Base-by-base conservation (phyloP, 164 flowering plant species). In the Chimonanthus salicifolius region DNA sequence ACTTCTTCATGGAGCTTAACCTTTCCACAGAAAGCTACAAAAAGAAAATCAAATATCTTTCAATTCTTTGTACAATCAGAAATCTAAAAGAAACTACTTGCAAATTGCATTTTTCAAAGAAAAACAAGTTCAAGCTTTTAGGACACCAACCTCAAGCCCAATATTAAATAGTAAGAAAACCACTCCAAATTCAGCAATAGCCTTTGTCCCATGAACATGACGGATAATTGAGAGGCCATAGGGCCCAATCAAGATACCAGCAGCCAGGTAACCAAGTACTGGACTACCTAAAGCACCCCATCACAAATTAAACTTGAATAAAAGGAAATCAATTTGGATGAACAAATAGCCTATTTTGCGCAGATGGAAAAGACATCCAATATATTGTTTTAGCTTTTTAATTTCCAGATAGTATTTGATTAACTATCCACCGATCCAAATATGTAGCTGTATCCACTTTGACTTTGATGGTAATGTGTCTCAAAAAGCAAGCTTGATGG, bases 111-210 rank as follows among this genome's bases (percentile, higher is more conserved):
- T 33, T 33, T 33, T 33, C 11, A 48, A 48, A 45, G 3, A 66
- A 44, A 45, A n/a, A 11, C 44, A 45, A 44, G 33, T 33, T n/a
- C 44, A 43, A 13, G 47, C 16, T 66, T 66, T 44, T 33, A 11
- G 47, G 16, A 45, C 45, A 20, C 66, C 46, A 78, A 96, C 99
- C 99, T 96, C 99, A 78, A 96, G 99, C 76, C 99, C 99, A 85
- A 92, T 96, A 75, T 96, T 96, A 77, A 96, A 96, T 65, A 96
- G 84, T 84, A 96, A 84, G 86, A 96, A 94, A 76, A 96, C 98
- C 80, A 96, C 99, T 71, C 99, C 99, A 81, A 96, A 96, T 87
- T 96, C 98, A 71, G 99, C 99, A 77, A 96, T 92, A 47, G 99
- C 97, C 78, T 96, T 96, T 58, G 99, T 94, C 50, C 89, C 99